These are phyloP conservation scores for Trichophyton equinum DNA, from an alignment of 2,329 filamentous ascomycete species.

Conservation along the genomic window DNA sequence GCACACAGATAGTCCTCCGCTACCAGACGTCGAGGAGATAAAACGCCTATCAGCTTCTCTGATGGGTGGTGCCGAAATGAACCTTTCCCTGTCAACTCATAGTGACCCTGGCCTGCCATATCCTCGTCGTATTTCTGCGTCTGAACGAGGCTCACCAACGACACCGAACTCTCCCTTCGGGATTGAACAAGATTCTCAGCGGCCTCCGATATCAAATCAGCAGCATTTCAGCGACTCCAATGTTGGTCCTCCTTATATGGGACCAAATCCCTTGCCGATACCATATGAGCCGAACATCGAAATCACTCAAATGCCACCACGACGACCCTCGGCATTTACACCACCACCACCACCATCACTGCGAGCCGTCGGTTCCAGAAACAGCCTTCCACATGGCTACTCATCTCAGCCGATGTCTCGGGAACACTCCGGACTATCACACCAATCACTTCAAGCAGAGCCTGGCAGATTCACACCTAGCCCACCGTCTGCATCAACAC, in stretches of 20 bases:
- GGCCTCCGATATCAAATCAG: background rate
- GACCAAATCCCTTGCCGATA: slow-evolving; percentile 15
- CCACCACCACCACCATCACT: background rate
- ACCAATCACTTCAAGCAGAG: slow-evolving; percentile 17
- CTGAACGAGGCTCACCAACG: background rate
- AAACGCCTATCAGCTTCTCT: background rate
- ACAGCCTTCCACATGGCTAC: slow-evolving; percentile 16
- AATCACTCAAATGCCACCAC: slow-evolving; percentile 19
- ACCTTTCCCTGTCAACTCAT: slow-evolving; percentile 8
- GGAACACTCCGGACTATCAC: slow-evolving; percentile 18
- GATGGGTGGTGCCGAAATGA: slow-evolving; percentile 2
- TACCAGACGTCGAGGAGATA: background rate
- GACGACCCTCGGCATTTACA: slow-evolving; percentile 10
- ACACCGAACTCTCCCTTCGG: background rate
- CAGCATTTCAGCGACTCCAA: background rate
- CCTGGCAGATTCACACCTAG: slow-evolving; percentile 7
- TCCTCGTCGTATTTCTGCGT: background rate
- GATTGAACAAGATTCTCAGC: background rate
- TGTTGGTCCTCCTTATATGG: background rate
- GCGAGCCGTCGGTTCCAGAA: slow-evolving; percentile 1
- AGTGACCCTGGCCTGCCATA: slow-evolving; percentile 10
- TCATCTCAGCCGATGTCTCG: slow-evolving; percentile 21
- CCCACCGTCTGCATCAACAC: background rate
- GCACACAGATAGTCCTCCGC: background rate
- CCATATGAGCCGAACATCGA: slow-evolving; percentile 26